phyloP scores from a whole-genome alignment of 2,329 filamentous ascomycete species.

The Celoporthe dispersa region DNA sequence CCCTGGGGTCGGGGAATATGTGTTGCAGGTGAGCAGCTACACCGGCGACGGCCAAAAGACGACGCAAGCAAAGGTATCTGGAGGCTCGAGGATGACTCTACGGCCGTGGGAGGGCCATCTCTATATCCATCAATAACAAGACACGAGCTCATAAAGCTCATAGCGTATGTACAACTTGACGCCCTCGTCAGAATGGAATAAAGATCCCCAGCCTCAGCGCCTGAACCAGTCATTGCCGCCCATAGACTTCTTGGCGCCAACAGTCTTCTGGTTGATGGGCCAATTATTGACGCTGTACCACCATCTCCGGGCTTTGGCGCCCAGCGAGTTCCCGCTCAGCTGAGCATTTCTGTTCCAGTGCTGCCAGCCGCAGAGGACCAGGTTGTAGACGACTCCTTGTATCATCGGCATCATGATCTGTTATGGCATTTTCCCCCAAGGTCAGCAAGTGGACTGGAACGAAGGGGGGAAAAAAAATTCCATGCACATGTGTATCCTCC shows the following conservation, averaged over 20 bases:
- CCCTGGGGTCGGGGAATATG: conserved; percentile 33
- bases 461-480: too few species aligned
- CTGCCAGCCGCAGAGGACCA: conserved; percentile 85
- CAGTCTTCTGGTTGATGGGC: conserved; percentile 54
- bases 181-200: conserved; percentile 9
- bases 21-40: conserved; percentile 39
- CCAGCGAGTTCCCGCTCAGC: conserved; percentile 75
- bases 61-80: conserved; percentile 3
- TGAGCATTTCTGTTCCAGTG: conserved; percentile 85
- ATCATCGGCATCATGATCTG: conserved; percentile 8
- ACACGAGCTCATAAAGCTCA: conserved; percentile 6
- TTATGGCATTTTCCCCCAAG: background rate
- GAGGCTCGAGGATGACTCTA: conserved; percentile 31
- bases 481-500: background rate
- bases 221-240: conserved; percentile 22
- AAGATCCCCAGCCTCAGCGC: conserved; percentile 21
- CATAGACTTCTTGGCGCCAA: conserved; percentile 7
- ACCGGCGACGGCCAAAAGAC: conserved; percentile 32
- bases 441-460: background rate
- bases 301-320: conserved; percentile 82
- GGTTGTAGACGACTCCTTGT: conserved; percentile 92
- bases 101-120: conserved; percentile 43
- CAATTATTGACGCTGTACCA: conserved; percentile 97
- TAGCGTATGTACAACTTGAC: conserved; percentile 8
- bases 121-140: conserved; percentile 34